Conservation (phyloP, 2,329 filamentous ascomycete species). For the Fusarium anguioides region DNA sequence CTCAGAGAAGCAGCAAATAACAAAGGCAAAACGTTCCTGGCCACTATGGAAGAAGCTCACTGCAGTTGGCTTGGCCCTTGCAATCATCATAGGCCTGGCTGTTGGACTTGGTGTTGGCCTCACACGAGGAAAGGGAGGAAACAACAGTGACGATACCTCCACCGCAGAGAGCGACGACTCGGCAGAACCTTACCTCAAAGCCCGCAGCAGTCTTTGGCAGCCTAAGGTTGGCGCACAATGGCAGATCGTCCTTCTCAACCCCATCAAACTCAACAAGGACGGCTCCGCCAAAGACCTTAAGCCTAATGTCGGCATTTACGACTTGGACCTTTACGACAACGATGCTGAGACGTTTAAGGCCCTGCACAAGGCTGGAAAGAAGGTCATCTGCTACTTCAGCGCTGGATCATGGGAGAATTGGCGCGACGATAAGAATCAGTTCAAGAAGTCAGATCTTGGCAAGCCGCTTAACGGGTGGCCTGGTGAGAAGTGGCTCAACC, state of each 20-base stretch:
- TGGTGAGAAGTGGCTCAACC: constrained; percentile 74
- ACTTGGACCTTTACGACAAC: constrained; percentile 68
- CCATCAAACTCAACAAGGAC: constrained; percentile 57
- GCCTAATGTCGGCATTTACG: constrained; percentile 62
- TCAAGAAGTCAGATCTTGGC: constrained; percentile 67
- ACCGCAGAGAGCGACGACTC: constrained; percentile 38
- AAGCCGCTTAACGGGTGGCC: constrained; percentile 70
- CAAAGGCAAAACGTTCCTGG: constrained; percentile 35
- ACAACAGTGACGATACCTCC: constrained; percentile 30
- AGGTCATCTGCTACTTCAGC: constrained; percentile 81
- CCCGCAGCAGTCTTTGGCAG: constrained; percentile 57
- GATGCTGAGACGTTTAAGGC: constrained; percentile 58
- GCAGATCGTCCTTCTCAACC: constrained; percentile 69
- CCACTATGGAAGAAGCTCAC: constrained; percentile 49
- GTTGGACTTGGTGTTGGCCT: constrained; percentile 69
- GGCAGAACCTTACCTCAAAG: constrained; percentile 27
- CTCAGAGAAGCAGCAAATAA: constrained; percentile 11
- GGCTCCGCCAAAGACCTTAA: constrained; percentile 41
- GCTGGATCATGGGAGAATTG: constrained; percentile 75
- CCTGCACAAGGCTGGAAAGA: constrained; percentile 66
- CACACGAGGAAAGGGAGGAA: constrained; percentile 47
- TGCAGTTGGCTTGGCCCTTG: constrained; percentile 39
- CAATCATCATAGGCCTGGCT: constrained; percentile 56
- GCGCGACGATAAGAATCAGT: constrained; percentile 67
- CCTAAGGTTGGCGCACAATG: constrained; percentile 65